Conservation (phyloP, 225 moss, liverwort and hornwort genomes). For the Rhytidiadelphus loreus region DNA sequence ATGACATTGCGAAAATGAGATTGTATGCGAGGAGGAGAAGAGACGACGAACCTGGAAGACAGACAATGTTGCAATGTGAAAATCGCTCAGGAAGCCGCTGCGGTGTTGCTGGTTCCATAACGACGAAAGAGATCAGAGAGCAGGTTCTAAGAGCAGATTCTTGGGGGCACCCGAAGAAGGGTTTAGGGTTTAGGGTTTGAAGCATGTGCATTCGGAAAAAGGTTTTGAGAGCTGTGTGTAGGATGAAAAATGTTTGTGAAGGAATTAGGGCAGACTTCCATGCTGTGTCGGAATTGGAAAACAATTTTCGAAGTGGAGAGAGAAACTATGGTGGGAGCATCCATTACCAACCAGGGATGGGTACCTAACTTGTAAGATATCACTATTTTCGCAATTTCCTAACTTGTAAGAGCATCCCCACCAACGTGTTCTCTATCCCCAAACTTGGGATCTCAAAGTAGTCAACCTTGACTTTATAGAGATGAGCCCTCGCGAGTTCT, state of each 20-base stretch:
- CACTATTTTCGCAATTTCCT: no score
- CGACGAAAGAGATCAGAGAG: neutral
- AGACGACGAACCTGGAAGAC: slow-evolving; percentile 6
- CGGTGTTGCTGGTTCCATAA: neutral
- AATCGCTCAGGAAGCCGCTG: neutral
- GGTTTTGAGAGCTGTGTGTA: neutral
- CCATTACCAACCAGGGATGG: no score
- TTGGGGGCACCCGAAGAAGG: neutral
- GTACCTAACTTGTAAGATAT: no score
- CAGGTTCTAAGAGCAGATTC: neutral
- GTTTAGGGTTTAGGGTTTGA: neutral
- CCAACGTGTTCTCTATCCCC: no score
- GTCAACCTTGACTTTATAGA: no score
- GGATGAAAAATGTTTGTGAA: neutral
- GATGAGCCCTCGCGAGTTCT: no score
- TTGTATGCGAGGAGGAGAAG: neutral
- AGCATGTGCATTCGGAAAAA: neutral
- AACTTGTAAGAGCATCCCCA: no score
- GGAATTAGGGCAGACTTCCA: neutral
- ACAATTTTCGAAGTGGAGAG: no score
- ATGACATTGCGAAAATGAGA: neutral
- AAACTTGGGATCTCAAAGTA: no score
- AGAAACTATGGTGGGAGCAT: no score
- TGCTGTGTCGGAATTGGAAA: neutral
- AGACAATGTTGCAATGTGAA: neutral